Evolutionary conservation across 306 rosid genomes (phyloP).

Genomic region (Trifolium pratense): DNA sequence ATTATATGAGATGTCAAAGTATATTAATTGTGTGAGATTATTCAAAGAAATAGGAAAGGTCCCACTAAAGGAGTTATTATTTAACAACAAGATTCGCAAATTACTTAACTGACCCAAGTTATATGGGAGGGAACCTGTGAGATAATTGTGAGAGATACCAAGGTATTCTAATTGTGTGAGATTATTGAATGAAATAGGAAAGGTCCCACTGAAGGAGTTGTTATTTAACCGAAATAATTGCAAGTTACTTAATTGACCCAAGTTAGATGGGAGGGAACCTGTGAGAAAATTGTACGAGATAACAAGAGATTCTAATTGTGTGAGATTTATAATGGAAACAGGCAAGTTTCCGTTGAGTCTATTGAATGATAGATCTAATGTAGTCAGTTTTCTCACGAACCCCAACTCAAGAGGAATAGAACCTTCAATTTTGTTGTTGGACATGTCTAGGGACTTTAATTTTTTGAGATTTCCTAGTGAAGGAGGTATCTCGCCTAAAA

Average conservation of each 20-base stretch:
- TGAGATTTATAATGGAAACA: background rate
- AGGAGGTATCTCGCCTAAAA: background rate
- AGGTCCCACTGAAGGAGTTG: background rate
- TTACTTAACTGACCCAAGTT: background rate
- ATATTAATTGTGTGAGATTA: background rate
- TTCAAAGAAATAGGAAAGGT: no score
- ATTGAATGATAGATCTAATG: background rate
- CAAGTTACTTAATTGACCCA: no score
- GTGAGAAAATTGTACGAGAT: background rate
- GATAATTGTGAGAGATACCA: background rate
- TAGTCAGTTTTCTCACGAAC: no score
- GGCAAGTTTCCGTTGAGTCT: background rate
- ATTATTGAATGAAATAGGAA: rapidly evolving
- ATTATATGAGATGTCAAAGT: background rate
- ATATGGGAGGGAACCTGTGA: background rate
- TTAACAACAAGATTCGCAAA: background rate
- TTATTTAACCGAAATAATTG: background rate
- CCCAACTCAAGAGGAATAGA: no score
- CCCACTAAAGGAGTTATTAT: no score
- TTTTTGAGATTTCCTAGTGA: background rate
- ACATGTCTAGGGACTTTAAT: background rate
- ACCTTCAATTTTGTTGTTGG: no score
- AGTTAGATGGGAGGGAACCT: background rate
- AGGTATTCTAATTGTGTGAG: background rate
- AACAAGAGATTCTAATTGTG: background rate